phyloP scores from a whole-genome alignment of 371 early-diverging fungal species.

The Parasitella parasitica region DNA sequence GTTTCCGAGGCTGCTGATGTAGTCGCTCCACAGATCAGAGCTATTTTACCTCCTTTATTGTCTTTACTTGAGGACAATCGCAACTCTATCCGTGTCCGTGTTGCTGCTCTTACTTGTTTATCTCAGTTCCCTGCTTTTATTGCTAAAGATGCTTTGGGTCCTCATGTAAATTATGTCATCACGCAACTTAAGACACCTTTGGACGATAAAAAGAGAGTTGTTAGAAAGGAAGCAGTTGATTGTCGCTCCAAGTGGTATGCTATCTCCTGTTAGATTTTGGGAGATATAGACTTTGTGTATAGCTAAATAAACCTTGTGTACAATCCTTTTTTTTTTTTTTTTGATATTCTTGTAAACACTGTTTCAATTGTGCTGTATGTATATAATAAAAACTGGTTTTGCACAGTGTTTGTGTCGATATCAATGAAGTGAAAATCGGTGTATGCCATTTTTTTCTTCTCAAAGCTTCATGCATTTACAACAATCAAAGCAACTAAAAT shows the following conservation, averaged over 20 bases:
- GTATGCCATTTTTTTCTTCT: no score
- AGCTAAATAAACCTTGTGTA: background rate
- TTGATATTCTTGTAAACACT: no score
- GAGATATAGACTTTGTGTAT: background rate
- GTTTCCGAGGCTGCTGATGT: constrained; percentile 60
- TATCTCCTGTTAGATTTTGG: background rate
- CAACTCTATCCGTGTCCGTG: constrained; percentile 58
- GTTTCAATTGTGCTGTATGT: no score
- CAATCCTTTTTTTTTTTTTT: background rate
- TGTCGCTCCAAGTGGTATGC: constrained; percentile 81
- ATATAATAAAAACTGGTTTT: no score
- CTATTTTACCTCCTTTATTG: constrained; percentile 52
- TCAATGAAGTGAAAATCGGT: no score
- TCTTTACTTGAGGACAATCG: constrained; percentile 29
- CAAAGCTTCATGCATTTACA: no score
- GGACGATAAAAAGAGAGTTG: constrained; percentile 88
- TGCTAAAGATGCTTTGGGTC: constrained; percentile 57
- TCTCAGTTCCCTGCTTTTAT: constrained; percentile 67
- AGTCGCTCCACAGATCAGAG: constrained; percentile 57
- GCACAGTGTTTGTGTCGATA: no score
- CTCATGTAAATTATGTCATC: constrained; percentile 64
- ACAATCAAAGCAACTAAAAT: no score
- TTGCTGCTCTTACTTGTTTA: constrained; percentile 71
- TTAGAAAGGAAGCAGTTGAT: constrained; percentile 86
- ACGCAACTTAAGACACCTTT: constrained; percentile 60